phyloP scores from a whole-genome alignment of 495 filamentous ascomycete species.

The Neurospora sp. region DNA sequence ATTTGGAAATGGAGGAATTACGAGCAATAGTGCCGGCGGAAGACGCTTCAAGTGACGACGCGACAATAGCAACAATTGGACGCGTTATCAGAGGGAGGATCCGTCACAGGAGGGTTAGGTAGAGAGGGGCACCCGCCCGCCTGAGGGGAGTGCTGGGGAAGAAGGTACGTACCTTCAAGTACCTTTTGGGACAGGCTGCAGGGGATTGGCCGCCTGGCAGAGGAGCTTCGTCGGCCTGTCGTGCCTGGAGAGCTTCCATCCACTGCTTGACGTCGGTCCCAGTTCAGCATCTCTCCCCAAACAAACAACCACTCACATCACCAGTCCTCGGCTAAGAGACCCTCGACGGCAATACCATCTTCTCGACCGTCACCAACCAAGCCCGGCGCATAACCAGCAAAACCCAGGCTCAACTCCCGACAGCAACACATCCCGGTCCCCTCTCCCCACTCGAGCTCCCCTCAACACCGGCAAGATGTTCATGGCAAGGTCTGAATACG shows the following conservation, averaged over 20 bases:
- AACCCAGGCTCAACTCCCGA: neutral
- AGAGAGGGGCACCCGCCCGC: neutral
- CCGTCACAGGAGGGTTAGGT: neutral
- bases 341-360: constrained; percentile 1
- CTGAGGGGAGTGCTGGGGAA: constrained; percentile 4
- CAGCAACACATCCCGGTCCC: neutral
- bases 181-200: constrained; percentile 3
- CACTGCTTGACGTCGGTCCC: neutral
- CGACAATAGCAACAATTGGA: neutral
- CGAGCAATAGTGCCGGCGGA: neutral
- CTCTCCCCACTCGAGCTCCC: constrained; percentile 1
- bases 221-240: constrained; percentile 20
- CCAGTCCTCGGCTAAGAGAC: constrained; percentile 1
- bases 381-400: neutral
- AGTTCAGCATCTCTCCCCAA: neutral
- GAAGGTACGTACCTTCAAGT: constrained; percentile 11
- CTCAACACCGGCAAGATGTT: constrained; percentile 66
- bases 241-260: constrained; percentile 26
- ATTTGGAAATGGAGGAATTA: too few species aligned
- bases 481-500: constrained; percentile 99
- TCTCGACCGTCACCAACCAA: constrained; percentile 8
- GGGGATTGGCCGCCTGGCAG: constrained; percentile 12
- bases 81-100: neutral
- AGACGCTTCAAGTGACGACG: neutral
- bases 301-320: constrained; percentile 1